phyloP scores from a whole-genome alignment of 441 rosid genomes.

The Viola pubescens region DNA sequence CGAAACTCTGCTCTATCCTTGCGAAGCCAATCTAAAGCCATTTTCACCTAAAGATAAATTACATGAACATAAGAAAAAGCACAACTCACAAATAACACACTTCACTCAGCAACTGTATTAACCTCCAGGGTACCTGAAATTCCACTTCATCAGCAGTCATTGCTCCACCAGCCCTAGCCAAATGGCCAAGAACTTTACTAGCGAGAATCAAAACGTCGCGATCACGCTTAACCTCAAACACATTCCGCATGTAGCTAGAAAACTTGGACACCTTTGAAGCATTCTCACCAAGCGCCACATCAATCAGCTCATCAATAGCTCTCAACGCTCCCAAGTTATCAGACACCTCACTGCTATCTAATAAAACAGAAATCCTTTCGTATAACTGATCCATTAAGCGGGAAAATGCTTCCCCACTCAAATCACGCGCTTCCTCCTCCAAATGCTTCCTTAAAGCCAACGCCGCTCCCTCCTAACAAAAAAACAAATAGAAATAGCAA shows the following conservation, averaged over 20 bases:
- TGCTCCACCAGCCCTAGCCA: constrained; percentile 97
- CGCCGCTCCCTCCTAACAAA: constrained; percentile 65
- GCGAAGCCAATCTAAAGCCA: constrained; percentile 88
- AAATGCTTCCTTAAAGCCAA: constrained; percentile 74
- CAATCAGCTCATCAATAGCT: constrained; percentile 93
- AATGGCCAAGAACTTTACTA: constrained; percentile 93
- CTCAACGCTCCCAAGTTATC: constrained; percentile 92
- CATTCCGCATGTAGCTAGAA: constrained; percentile 62
- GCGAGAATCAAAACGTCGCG: constrained; percentile 82
- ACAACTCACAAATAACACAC: constrained; percentile 6
- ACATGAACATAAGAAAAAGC: not conserved
- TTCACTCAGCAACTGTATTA: constrained; percentile 6
- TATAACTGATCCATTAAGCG: constrained; percentile 85
- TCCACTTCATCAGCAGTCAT: constrained; percentile 99
- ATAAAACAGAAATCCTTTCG: constrained; percentile 57
- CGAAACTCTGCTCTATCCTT: constrained; percentile 87
- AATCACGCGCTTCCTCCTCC: constrained; percentile 90
- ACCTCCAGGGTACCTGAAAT: constrained; percentile 58
- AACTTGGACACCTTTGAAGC: constrained; percentile 93
- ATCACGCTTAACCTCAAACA: constrained; percentile 82
- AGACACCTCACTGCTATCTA: constrained; percentile 67
- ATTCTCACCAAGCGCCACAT: constrained; percentile 86
- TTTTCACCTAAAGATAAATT: constrained; percentile 48
- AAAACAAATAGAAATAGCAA: not conserved
- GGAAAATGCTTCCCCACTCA: constrained; percentile 75